Evolutionary conservation across 164 flowering plant genomes (phyloP), one percentile per base, ranked within the genome.

Genomic region (Cinnamomum chago): DNA sequence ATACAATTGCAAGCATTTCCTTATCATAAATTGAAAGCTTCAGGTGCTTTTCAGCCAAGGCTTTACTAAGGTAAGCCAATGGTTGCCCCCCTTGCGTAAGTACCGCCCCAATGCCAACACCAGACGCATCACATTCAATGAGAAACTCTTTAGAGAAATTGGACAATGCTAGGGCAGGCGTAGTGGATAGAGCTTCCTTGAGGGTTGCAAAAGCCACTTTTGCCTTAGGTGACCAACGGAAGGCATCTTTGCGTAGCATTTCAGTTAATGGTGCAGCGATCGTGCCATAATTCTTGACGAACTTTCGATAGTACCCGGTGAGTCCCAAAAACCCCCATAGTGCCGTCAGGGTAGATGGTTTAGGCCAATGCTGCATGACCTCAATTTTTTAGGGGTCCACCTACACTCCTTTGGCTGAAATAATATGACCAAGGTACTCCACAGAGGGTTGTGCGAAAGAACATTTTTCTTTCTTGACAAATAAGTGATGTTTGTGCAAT

Each of bases 101-200:
- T 11, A 62, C 50, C 1, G 17, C 65, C 1, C 47, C 10, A 7
- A 72, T 4, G 12, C 74, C 51, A 2, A 1, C 13, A 15, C 67
- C 47, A 3, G 28, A 72, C 6, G 74, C 67, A 33, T 58, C 50
- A n/a, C 67, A 62, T 28, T 72, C 74, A 22, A 72, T 14, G 12
- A 7, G 2, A 0, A 62, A 72, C 3, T 14, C 20, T 13, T 72
- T 14, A 14, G 25, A 28, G 51, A 72, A 72, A 62, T 72, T 0
- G 5, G 51, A 27, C 4, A 72, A 27, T 14, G 67, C 50, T 22
- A 72, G 28, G 1, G 17, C 13, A 3, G 14, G 20, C 1, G 67
- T 51, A 6, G 6, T 11, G 7, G 23, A 7, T 11, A 58, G 23
- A 7, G 18, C 27, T 24, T 28, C 15, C 33, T 72, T 58, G 67